phyloP scores from a whole-genome alignment of 2,329 filamentous ascomycete genomes.

The Cladosporium sp. region DNA sequence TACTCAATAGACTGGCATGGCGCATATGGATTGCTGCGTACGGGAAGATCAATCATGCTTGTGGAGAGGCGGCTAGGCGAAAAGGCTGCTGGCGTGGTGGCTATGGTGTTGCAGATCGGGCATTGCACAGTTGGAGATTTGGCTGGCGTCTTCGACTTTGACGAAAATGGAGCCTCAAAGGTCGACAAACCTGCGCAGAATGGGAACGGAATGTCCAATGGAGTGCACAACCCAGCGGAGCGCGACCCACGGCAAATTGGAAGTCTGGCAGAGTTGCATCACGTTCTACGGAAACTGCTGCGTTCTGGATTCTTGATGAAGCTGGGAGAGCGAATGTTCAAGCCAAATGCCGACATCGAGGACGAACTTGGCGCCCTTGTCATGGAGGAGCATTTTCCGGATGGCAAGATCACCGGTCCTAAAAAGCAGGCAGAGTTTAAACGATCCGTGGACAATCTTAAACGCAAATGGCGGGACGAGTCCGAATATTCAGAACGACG shows the following conservation, averaged over 20 bases:
- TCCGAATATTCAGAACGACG: slow-evolving; percentile 31
- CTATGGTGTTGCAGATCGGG: slow-evolving; percentile 71
- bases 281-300: slow-evolving; percentile 49
- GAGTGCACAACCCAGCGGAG: slow-evolving; percentile 5
- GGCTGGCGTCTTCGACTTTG: slow-evolving; percentile 11
- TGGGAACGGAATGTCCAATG: slow-evolving; percentile 20
- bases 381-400: slow-evolving; percentile 50
- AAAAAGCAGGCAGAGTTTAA: slow-evolving; percentile 65
- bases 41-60: slow-evolving; percentile 74
- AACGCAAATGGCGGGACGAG: slow-evolving; percentile 46
- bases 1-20: slow-evolving; percentile 81
- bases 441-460: slow-evolving; percentile 53
- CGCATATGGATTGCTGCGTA: slow-evolving; percentile 77
- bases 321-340: slow-evolving; percentile 47
- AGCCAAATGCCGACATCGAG: slow-evolving; percentile 53
- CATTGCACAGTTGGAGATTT: slow-evolving; percentile 70
- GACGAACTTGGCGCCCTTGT: slow-evolving; percentile 61
- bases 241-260: slow-evolving; percentile 5
- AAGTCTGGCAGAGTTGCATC: slow-evolving; percentile 37
- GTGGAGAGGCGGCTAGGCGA: slow-evolving; percentile 69
- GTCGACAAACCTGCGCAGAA: slow-evolving; percentile 25
- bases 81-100: slow-evolving; percentile 69
- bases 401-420: slow-evolving; percentile 52
- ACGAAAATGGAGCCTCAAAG: slow-evolving; percentile 21
- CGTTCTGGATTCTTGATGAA: slow-evolving; percentile 65